These are phyloP conservation scores for Hyaloscypha bicolor DNA, from an alignment of 495 filamentous ascomycete species.

Conservation along the genomic window DNA sequence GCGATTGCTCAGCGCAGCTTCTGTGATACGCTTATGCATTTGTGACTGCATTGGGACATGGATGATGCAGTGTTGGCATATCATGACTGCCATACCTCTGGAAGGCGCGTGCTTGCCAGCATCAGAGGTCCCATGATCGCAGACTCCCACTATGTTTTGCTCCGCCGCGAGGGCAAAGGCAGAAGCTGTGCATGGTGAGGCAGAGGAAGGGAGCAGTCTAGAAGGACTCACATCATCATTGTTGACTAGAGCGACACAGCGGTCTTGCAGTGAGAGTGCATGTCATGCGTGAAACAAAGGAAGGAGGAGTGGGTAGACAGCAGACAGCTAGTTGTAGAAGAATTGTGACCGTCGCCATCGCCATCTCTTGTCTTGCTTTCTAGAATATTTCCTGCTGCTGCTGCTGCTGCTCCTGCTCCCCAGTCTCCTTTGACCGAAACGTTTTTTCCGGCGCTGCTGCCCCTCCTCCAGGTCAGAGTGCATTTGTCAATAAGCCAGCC, in stretches of 20 bases:
- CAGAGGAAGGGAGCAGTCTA: not conserved
- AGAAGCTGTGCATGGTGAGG: conserved; percentile 1
- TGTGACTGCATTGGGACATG: conserved; percentile 20
- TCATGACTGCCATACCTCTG: conserved; percentile 3
- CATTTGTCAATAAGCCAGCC: not conserved
- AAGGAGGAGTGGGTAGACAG: not conserved
- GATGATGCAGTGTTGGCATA: conserved; percentile 22
- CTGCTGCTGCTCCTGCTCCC: not conserved
- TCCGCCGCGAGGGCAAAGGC: conserved; percentile 12
- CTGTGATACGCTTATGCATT: conserved; percentile 26
- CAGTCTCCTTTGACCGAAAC: not conserved
- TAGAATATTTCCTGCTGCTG: not conserved
- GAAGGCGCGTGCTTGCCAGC: conserved; percentile 14
- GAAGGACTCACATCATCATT: not conserved
- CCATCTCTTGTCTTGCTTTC: not conserved
- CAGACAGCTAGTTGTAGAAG: not conserved
- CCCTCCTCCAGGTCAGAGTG: not conserved
- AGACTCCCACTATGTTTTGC: conserved; percentile 8
- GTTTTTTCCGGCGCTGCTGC: not conserved
- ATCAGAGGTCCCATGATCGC: conserved; percentile 27
- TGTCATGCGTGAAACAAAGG: not conserved
- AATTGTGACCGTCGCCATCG: not conserved
- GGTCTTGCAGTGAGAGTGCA: not conserved
- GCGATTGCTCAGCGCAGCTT: conserved; percentile 19
- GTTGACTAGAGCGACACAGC: not conserved